Evolutionary conservation across 495 filamentous ascomycete genomes (phyloP).

Genomic region (Usnea hakonensis): DNA sequence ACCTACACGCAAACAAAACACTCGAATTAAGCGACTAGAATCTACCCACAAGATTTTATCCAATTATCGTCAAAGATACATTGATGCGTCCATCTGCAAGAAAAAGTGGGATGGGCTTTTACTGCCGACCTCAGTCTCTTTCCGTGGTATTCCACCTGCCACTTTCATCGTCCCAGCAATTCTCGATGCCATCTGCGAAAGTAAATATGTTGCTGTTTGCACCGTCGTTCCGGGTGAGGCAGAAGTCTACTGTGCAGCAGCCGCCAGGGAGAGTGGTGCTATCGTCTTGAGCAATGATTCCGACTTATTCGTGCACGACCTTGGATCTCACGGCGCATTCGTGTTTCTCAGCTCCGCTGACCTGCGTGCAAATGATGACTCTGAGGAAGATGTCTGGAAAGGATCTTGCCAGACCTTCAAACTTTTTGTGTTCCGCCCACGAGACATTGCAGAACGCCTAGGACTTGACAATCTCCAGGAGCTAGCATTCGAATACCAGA

Average conservation of each 20-base stretch:
- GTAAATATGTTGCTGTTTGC: conserved; percentile 43
- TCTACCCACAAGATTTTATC: conserved; percentile 36
- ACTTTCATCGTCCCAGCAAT: conserved; percentile 62
- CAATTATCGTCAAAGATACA: conserved; percentile 25
- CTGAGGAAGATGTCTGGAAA: conserved; percentile 1
- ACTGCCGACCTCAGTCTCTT: background rate
- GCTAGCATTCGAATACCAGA: conserved; percentile 34
- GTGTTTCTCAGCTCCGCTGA: conserved; percentile 49
- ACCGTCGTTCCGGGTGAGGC: conserved; percentile 63
- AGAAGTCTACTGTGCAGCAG: conserved; percentile 56
- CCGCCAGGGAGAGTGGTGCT: conserved; percentile 39
- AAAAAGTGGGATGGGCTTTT: background rate
- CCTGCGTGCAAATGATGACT: background rate
- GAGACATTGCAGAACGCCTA: conserved; percentile 33
- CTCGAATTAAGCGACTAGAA: conserved; percentile 46
- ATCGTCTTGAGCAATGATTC: conserved; percentile 62
- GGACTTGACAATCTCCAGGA: conserved; percentile 29
- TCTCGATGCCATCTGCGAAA: conserved; percentile 49
- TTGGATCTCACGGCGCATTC: conserved; percentile 50
- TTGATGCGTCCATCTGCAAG: conserved; percentile 9
- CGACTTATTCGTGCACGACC: conserved; percentile 62
- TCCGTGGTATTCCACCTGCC: conserved; percentile 41
- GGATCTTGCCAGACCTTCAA: conserved; percentile 22
- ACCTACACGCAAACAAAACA: conserved; percentile 49
- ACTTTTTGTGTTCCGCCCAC: conserved; percentile 34